Percentiles rank a stretch among this genome's conserved stretches.
Evolutionary conservation across 2,329 filamentous ascomycete genomes (phyloP).

Genomic region (Zalaria sp.): DNA sequence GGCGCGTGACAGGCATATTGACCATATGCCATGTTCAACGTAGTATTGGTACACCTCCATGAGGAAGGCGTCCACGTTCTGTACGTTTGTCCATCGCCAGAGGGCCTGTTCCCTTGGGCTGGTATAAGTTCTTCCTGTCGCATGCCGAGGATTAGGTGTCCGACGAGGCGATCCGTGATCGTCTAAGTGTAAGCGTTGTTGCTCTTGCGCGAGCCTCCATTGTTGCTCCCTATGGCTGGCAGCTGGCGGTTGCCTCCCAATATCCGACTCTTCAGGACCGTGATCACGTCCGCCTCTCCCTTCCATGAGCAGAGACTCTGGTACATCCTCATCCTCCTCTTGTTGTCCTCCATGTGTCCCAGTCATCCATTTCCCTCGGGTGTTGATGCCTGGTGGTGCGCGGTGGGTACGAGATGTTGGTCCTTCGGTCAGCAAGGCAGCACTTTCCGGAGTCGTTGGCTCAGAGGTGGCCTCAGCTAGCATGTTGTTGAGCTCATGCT

Average conservation of each 20-base stretch:
- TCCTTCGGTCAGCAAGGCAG: conserved; percentile 30
- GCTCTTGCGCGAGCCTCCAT: conserved; percentile 34
- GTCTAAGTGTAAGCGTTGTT: conserved; percentile 27
- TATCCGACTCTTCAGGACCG: background rate
- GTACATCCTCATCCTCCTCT: conserved; percentile 49
- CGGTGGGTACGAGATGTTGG: conserved; percentile 5
- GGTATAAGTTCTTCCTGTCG: conserved; percentile 13
- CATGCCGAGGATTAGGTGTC: background rate
- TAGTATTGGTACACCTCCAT: conserved; percentile 80
- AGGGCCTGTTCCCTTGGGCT: conserved; percentile 65
- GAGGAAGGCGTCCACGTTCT: conserved; percentile 79
- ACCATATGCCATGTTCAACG: conserved; percentile 68
- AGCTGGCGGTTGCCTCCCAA: too few species aligned
- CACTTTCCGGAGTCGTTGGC: conserved; percentile 18
- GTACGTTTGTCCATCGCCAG: conserved; percentile 87
- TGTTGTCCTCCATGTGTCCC: conserved; percentile 11
- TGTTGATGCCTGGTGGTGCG: conserved; percentile 12
- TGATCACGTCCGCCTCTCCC: background rate
- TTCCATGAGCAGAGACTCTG: conserved; percentile 39
- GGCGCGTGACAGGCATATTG: conserved; percentile 58
- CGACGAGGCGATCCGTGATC: conserved; percentile 5
- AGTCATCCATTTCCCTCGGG: conserved; percentile 27
- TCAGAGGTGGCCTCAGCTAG: conserved; percentile 31
- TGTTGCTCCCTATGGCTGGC: conserved; percentile 24
- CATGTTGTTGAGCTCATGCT: conserved; percentile 42